Base-by-base conservation (phyloP, 495 filamentous ascomycete genomes). In the Neurospora sp. region DNA sequence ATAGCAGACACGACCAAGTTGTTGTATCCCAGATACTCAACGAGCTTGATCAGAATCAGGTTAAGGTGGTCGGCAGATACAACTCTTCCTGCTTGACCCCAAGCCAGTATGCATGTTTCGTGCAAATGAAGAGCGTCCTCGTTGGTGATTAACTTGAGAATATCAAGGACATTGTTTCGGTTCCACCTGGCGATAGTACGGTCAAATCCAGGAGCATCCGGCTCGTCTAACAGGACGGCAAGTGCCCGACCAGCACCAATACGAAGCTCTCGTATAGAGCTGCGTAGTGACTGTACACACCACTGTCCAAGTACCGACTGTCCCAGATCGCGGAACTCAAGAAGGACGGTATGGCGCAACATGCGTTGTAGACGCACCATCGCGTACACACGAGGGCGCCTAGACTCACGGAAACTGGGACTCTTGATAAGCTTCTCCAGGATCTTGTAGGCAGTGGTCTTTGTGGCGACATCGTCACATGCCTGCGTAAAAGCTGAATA, bases 11-110 rank as follows among this genome's bases (percentile, higher is more conserved):
- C 84, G 6, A 97, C 87, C 20, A 89, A 87, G 79, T 96, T 96
- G 37, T 90, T 83, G 78, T 97, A 89, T 12, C 94, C 95, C 2
- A 98, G 85, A 78, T 94, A 98, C 42, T 96, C 91, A 35, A 97
- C 83, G 5, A 99, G 85, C 71, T 90, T 90, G 65, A 96, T 83
- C 40, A 99, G 85, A 42, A 93, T 92, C 69, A 98, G 87, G 76
- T 95, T 94, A 61, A 96, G 88, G 78, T 96, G 92, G 53, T 94
- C 90, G 74, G 94, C 92, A 10, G 76, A 72, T 68, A 81, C 78
- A 35, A 80, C 76, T 87, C 85, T 87, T 75, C 91, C 94, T 70
- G 97, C 87, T 76, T 92, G 90, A 53, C 91, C 92, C 85, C 94
- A 92, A 20, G 93, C 92, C 74, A 96, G 80, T 48, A 99, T 90